Evolutionary conservation across 2,329 filamentous ascomycete species (phyloP).

Genomic region (Parafenestella ontariensis): DNA sequence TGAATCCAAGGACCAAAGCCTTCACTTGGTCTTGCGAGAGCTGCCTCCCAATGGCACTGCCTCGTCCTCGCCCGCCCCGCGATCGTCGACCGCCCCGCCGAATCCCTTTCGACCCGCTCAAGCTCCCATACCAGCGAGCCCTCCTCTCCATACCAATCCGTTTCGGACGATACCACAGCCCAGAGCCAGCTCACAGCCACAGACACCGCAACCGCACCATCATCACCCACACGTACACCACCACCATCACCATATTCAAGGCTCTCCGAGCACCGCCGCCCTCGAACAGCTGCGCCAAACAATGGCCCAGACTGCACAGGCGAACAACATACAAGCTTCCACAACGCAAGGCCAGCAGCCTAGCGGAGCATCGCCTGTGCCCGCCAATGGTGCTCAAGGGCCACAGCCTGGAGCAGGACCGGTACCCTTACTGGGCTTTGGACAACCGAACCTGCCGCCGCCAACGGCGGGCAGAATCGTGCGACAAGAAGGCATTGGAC

Average conservation of each 20-base stretch:
- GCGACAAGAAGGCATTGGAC: constrained; percentile 58
- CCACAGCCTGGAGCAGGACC: constrained; percentile 4
- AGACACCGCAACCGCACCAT: constrained; percentile 19
- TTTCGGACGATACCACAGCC: constrained; percentile 38
- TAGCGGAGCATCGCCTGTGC: constrained; percentile 13
- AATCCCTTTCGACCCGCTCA: constrained; percentile 39
- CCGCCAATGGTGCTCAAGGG: constrained; percentile 12
- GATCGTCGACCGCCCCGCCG: constrained; percentile 48
- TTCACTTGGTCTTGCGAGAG: constrained; percentile 50
- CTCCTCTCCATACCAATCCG: constrained; percentile 39
- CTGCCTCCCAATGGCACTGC: constrained; percentile 19
- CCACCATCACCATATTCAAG: constrained; percentile 22
- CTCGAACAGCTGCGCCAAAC: constrained; percentile 34
- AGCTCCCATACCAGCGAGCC: constrained; percentile 20
- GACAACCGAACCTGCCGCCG: constrained; percentile 21
- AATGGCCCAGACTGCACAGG: constrained; percentile 23
- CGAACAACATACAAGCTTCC: constrained; percentile 5
- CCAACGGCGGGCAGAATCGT: constrained; percentile 51
- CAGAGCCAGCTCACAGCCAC: constrained; percentile 39
- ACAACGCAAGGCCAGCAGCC: constrained; percentile 3
- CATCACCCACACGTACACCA: constrained; percentile 23
- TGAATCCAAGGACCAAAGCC: constrained; percentile 45
- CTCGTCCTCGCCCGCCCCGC: constrained; percentile 27
- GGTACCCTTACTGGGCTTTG: not conserved
- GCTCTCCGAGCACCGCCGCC: constrained; percentile 19